Evolutionary conservation across 2,329 filamentous ascomycete species (phyloP).

Genomic region (Cladophialophora carrionii): DNA sequence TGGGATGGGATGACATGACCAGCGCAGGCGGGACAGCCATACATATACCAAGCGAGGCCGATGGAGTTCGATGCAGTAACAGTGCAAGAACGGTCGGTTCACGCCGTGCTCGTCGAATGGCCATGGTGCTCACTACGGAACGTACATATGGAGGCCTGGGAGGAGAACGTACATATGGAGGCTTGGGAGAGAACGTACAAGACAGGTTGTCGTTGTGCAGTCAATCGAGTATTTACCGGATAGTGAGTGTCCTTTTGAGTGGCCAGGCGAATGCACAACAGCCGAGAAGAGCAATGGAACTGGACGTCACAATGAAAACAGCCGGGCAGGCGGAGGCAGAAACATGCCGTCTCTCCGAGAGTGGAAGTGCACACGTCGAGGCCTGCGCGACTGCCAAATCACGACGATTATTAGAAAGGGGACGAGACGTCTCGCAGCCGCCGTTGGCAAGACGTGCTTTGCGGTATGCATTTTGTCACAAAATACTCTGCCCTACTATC

Average conservation of each 20-base stretch:
- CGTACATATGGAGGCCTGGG: no score
- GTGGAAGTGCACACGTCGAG: background rate
- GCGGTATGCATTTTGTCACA: background rate
- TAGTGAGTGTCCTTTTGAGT: background rate
- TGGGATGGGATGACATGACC: no score
- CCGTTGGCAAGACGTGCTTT: background rate
- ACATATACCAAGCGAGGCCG: no score
- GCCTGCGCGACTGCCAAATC: background rate
- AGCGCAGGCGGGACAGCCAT: no score
- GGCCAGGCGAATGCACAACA: background rate
- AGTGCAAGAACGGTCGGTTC: no score
- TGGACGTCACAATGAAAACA: background rate
- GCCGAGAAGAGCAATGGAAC: background rate
- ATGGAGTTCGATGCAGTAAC: no score
- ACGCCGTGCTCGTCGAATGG: no score
- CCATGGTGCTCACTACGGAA: no score
- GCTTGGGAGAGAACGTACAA: background rate
- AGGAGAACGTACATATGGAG: no score
- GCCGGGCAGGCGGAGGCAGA: background rate
- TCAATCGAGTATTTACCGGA: background rate
- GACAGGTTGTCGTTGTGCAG: background rate
- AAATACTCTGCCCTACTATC: slow-evolving; percentile 4
- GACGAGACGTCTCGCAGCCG: background rate
- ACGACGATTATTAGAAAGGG: background rate
- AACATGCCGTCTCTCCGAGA: background rate